These are phyloP conservation scores for Pueraria montana DNA, from an alignment of 306 rosid genomes.

Conservation along the genomic window DNA sequence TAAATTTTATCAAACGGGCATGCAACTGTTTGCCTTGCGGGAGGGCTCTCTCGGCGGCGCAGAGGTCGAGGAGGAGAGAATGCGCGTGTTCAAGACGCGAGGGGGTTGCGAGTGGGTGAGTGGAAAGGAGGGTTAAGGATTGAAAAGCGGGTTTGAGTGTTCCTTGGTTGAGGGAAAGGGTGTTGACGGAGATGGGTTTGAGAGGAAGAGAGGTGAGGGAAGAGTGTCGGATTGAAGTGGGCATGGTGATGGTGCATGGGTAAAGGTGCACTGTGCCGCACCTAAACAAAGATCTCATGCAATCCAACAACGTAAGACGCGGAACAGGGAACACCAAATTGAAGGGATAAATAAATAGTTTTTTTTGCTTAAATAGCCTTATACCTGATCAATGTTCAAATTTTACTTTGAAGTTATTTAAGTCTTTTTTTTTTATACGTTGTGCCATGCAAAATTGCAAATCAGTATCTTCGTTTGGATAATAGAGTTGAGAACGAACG, in stretches of 20 bases:
- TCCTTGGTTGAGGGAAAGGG: conserved; percentile 30
- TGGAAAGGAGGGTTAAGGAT: conserved; percentile 47
- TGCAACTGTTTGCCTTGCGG: conserved; percentile 73
- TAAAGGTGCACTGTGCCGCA: neutral
- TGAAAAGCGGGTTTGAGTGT: conserved; percentile 57
- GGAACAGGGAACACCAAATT: neutral
- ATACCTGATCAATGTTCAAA: too few species aligned
- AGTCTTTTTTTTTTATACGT: too few species aligned
- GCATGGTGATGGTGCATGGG: neutral
- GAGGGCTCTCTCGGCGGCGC: conserved; percentile 60
- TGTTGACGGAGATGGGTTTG: conserved; percentile 41
- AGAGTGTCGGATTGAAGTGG: conserved; percentile 45
- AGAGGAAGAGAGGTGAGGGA: conserved; percentile 47
- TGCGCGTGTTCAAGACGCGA: conserved; percentile 56
- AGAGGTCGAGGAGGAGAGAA: conserved; percentile 70
- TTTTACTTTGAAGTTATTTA: too few species aligned
- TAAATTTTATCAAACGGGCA: conserved; percentile 62
- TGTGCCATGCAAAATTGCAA: too few species aligned
- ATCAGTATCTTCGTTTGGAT: too few species aligned
- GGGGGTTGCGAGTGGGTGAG: conserved; percentile 19
- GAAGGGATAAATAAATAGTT: neutral
- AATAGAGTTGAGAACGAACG: too few species aligned
- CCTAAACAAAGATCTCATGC: conserved; percentile 18
- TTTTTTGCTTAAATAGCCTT: too few species aligned
- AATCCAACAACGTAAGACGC: neutral